phyloP scores from a whole-genome alignment of 805 yeast genomes.

The Monosporozyma siamensis region DNA sequence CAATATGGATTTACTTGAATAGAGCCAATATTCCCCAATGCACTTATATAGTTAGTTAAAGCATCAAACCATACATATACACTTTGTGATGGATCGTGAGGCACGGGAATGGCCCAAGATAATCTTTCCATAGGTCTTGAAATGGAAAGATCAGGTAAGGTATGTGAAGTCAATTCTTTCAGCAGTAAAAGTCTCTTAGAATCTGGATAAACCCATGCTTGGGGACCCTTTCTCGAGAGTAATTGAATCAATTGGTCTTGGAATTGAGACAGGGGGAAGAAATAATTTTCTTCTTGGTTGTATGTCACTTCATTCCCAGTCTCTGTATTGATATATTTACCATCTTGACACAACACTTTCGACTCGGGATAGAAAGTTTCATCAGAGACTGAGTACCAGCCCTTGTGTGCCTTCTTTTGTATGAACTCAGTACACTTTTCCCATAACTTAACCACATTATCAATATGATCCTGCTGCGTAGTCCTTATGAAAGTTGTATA shows the following conservation, averaged over 20 bases:
- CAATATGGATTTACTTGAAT: slow-evolving; percentile 11
- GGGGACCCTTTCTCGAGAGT: slow-evolving; percentile 37
- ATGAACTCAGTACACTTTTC: slow-evolving; percentile 55
- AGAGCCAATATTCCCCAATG: slow-evolving; percentile 47
- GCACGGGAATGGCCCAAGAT: slow-evolving; percentile 87
- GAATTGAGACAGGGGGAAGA: slow-evolving; percentile 63
- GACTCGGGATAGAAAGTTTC: slow-evolving; percentile 87
- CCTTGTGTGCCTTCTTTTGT: slow-evolving; percentile 74
- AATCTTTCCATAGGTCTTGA: slow-evolving; percentile 75
- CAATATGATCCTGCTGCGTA: slow-evolving; percentile 71
- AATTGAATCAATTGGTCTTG: slow-evolving; percentile 42
- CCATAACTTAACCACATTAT: slow-evolving; percentile 67
- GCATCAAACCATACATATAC: slow-evolving; percentile 98
- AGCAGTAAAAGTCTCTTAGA: slow-evolving; percentile 46
- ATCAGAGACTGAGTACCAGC: slow-evolving; percentile 93
- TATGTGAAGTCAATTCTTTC: slow-evolving; percentile 42
- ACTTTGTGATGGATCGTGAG: slow-evolving; percentile 64
- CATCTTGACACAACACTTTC: slow-evolving; percentile 46
- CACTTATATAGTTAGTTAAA: slow-evolving; percentile 70
- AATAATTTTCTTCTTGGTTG: slow-evolving; percentile 79
- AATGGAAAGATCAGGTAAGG: slow-evolving; percentile 65
- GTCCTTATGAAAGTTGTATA: slow-evolving; percentile 82
- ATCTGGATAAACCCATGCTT: slow-evolving; percentile 54
- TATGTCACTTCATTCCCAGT: slow-evolving; percentile 66
- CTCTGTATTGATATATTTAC: slow-evolving; percentile 40